Evolutionary conservation across 768 basidiomycete species (phyloP), one percentile per base, ranked within the genome.

Genomic region (Trametes maxima): DNA sequence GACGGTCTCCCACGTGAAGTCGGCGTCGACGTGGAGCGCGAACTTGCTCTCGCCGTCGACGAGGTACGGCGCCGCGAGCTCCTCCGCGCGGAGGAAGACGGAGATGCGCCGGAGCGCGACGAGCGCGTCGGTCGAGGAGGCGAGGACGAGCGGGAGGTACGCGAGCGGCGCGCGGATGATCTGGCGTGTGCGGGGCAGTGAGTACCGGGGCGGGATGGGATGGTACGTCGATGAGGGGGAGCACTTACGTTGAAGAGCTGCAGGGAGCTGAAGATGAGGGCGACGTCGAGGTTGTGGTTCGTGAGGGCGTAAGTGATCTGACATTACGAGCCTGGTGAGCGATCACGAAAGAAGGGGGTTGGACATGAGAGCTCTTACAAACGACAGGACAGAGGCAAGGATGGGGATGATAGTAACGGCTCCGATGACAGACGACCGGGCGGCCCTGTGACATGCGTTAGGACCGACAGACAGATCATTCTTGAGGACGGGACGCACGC

Each of bases 1-100:
- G 48, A 83, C 80, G 1, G 86, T 81, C 69, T 97, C 95, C 95
- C 95, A 98, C 0, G 86, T 85, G 75, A 96, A 96, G 12, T 85
- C 70, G 54, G 82, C 80, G 46, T 84, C 79, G 53, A 92, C 83
- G 62, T 82, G 79, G 59, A 97, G 68, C 5, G 94, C 95, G 37
- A 76, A 73, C 25, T 84, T 77, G 24, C 88, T 72, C 12, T 78
- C 69, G 1, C 74, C 71, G 65, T 94, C 85, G 21, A 86, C 74
- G 8, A 75, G 68, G 57, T 85, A 81, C 0, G 80, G 82, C 48
- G 89, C 85, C 7, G 84, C 82, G 16, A 91, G 78, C 21, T 87
- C 78, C 70, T 98, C 95, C 0, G 94, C 93, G 58, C 87, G 87
- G 69, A 96, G 95, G 45, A 95, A 90, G 3, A 82, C 84, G 59